Base-by-base conservation (phyloP, 768 basidiomycete species). In the Harrya chromipes region DNA sequence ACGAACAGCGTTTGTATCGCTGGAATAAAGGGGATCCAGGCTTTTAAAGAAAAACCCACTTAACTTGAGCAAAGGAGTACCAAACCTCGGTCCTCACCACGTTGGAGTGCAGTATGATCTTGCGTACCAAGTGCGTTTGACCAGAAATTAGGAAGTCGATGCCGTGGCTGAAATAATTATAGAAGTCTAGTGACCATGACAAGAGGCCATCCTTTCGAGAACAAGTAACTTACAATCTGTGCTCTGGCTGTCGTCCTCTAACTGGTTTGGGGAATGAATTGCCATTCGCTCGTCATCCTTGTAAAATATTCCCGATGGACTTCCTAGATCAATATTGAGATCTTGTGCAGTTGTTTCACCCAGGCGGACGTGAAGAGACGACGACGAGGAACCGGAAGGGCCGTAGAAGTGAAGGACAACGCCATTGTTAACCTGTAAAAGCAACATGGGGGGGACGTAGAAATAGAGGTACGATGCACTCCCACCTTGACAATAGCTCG, bases 101-200 rank as follows among this genome's bases (percentile, higher is more conserved):
- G 57, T 95, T 97, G 3, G 92, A 82, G 62, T 97, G 93, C 7
- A 91, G 70, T 21, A 95, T 73, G 33, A 95, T 87, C 76, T 97
- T 97, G 63, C 77, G 80, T 17, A 94, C 87, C 6, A 79, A 58
- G 59, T 94, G 90, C 14, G 77, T 79, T 19, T 73, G 74, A 40
- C 80, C 85, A 20, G 83, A 86, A 16, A 97, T 76, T 24, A 94
- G 76, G 54, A 94, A 89, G 63, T 97, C 93, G 17, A 97, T 70
- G 2, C 93, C 93, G 60, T 92, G 83, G 57, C 93, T 87, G 57
- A 94, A 92, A 62, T 97, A 97, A 61, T 94, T 95, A 69, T 89
- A 92, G 64, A 93, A 92, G 67, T 92, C 90, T 91, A 52, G 45
- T 47, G 52, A 55, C 35, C 26, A 40, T 54, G n/a, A 53, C 24